Conservation (phyloP, 495 filamentous ascomycete species). For the Aspergillus taichungensis region DNA sequence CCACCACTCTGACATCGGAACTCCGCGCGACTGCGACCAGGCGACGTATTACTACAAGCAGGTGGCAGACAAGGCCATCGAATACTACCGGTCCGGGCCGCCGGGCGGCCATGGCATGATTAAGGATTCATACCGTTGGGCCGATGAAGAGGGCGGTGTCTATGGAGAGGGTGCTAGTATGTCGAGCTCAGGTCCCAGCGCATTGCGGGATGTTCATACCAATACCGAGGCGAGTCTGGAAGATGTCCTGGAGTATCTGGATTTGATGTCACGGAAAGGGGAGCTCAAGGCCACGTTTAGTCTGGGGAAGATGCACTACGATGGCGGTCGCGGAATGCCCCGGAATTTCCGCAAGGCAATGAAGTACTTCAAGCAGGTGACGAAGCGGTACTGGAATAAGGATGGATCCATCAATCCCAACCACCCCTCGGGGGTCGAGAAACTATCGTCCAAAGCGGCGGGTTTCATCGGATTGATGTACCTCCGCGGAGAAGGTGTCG, state of each 20-base stretch:
- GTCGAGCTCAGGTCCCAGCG: constrained; percentile 83
- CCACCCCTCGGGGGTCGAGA: constrained; percentile 55
- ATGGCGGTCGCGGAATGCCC: constrained; percentile 68
- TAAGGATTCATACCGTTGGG: constrained; percentile 63
- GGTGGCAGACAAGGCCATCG: constrained; percentile 88
- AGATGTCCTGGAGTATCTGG: constrained; percentile 89
- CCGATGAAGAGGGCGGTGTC: constrained; percentile 85
- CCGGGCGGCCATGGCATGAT: constrained; percentile 78
- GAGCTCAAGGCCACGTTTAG: constrained; percentile 88
- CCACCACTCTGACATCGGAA: constrained; percentile 77
- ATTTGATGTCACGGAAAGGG: constrained; percentile 87
- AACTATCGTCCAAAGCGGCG: constrained; percentile 78
- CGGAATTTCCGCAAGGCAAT: constrained; percentile 66
- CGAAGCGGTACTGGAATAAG: constrained; percentile 80
- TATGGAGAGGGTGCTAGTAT: constrained; percentile 93
- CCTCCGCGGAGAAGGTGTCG: constrained; percentile 80
- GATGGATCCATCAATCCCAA: constrained; percentile 53
- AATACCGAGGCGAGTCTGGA: constrained; percentile 77
- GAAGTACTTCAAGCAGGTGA: constrained; percentile 73
- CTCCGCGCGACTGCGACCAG: constrained; percentile 74
- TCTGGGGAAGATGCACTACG: constrained; percentile 81
- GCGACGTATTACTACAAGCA: constrained; percentile 83
- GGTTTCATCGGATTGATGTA: constrained; percentile 92
- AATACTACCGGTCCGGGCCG: constrained; percentile 76
- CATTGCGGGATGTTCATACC: constrained; percentile 58